Conservation (phyloP, 176 grass and related monocot genomes). For the Paspalum notatum region DNA sequence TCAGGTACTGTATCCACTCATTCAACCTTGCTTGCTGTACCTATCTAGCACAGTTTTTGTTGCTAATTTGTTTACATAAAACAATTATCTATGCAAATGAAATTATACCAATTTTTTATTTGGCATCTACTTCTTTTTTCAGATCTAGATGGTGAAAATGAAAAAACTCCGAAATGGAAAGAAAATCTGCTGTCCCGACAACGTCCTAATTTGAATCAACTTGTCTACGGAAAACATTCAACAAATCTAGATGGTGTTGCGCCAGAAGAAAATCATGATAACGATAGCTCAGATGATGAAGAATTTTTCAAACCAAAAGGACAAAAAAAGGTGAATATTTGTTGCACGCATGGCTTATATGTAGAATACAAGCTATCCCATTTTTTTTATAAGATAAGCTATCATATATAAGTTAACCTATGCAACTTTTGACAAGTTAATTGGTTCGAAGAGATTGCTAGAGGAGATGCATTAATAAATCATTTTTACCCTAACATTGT, state of each 20-base stretch:
- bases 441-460: background rate
- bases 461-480: background rate
- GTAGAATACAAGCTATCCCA: background rate
- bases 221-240: conserved; percentile 70
- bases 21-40: background rate
- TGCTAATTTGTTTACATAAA: conserved; percentile 34
- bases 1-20: conserved; percentile 61
- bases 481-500: background rate
- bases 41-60: background rate
- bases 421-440: background rate
- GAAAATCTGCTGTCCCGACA: conserved; percentile 63
- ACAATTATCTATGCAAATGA: background rate
- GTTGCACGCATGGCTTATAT: conserved; percentile 26
- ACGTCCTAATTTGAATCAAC: conserved; percentile 81
- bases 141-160: conserved; percentile 56
- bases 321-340: conserved; percentile 54
- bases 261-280: conserved; percentile 42
- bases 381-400: conserved; percentile 24
- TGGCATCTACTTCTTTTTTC: background rate
- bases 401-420: background rate
- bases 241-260: conserved; percentile 25
- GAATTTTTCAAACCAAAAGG: conserved; percentile 87
- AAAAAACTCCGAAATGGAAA: conserved; percentile 90
- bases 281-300: conserved; percentile 72
- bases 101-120: conserved; percentile 12